phyloP scores from a whole-genome alignment of 352 stramenopile genomes.

The Globisporangium nodosum region DNA sequence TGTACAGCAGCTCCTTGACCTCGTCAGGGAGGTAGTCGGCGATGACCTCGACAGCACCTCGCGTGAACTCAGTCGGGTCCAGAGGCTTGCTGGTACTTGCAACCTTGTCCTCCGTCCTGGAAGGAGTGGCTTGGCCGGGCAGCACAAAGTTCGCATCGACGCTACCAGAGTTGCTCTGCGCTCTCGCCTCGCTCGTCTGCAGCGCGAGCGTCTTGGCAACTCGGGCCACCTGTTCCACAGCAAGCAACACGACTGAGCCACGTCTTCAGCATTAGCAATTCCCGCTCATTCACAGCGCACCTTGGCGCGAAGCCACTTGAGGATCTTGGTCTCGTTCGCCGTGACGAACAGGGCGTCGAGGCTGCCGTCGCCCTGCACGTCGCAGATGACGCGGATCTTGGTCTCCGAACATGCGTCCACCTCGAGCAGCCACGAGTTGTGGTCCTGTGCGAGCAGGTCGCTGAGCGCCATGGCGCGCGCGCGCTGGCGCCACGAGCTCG shows the following conservation, averaged over 20 bases:
- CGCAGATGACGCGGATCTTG: constrained; percentile 41
- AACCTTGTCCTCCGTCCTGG: constrained; percentile 9
- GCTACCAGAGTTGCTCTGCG: constrained; percentile 15
- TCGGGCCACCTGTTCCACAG: constrained; percentile 21
- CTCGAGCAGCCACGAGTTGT: constrained; percentile 59
- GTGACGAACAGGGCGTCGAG: constrained; percentile 59
- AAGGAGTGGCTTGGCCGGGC: neutral
- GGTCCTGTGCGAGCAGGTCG: constrained; percentile 37
- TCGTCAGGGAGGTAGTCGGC: constrained; percentile 47
- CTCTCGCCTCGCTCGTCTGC: constrained; percentile 19
- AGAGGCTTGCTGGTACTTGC: neutral
- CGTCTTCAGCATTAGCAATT: neutral
- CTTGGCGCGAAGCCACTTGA: constrained; percentile 47
- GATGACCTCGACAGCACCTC: constrained; percentile 54
- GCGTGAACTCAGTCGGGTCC: constrained; percentile 13
- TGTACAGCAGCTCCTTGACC: constrained; percentile 38
- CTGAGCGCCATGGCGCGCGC: constrained; percentile 47
- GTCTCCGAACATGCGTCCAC: constrained; percentile 22
- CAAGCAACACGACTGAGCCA: neutral
- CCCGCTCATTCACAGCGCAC: constrained; percentile 7
- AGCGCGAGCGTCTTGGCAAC: constrained; percentile 33
- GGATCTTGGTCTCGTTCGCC: constrained; percentile 44
- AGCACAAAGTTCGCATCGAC: constrained; percentile 26
- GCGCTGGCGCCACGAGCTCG: constrained; percentile 40
- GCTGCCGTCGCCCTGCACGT: constrained; percentile 44